phyloP scores from a whole-genome alignment of 139 green algal genomes.

The Closterium sp. region DNA sequence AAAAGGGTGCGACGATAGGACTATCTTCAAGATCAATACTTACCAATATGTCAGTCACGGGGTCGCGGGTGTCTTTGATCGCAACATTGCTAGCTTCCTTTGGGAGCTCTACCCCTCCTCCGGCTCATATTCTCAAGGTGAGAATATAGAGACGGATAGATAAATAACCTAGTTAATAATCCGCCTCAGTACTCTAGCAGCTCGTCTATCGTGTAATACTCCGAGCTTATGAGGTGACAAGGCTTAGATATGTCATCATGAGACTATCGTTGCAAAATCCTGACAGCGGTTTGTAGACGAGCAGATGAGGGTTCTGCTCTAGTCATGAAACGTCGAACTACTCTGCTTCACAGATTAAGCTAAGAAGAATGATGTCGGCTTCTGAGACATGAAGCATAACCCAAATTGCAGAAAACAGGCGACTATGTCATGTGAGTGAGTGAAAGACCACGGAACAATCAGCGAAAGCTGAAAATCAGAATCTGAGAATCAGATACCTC shows the following conservation, averaged over 20 bases:
- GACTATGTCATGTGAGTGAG: background rate
- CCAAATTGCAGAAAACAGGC: too few relatives aligned
- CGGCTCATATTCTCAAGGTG: background rate
- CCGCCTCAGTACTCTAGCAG: background rate
- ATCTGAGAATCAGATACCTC: background rate
- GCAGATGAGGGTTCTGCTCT: background rate
- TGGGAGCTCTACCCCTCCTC: background rate
- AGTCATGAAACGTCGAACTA: too few relatives aligned
- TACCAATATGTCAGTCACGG: background rate
- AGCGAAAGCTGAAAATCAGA: background rate
- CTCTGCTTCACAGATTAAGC: too few relatives aligned
- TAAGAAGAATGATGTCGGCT: too few relatives aligned
- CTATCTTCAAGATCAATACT: background rate
- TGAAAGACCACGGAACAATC: background rate
- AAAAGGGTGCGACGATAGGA: background rate
- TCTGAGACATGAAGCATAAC: too few relatives aligned
- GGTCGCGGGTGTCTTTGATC: background rate
- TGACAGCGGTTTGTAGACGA: background rate
- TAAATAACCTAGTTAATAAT: background rate
- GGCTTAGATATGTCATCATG: background rate
- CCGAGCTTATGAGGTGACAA: background rate
- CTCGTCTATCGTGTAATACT: too few relatives aligned
- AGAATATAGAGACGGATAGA: too few relatives aligned
- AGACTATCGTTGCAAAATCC: background rate
- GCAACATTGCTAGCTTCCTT: background rate